phyloP scores from a whole-genome alignment of 2,329 filamentous ascomycete genomes.

The Huntiella savannae region DNA sequence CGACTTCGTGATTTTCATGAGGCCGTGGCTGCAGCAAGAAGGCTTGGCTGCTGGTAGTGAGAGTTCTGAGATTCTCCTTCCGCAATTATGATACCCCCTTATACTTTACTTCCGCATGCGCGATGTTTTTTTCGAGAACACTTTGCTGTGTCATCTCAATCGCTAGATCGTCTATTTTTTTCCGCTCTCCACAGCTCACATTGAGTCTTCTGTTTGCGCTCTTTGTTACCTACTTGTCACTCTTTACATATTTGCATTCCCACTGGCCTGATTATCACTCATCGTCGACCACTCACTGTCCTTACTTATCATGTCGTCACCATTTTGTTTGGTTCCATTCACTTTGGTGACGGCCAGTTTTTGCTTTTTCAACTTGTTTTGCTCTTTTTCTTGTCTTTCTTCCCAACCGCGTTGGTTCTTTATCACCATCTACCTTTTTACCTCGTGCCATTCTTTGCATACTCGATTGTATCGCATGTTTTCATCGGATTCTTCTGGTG shows the following conservation, averaged over 20 bases:
- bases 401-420: neutral
- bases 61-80: neutral
- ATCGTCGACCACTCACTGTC: neutral
- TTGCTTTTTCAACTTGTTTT: neutral
- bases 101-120: neutral
- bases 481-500: neutral
- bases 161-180: neutral
- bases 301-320: neutral
- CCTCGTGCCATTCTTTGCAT: slow-evolving; percentile 2
- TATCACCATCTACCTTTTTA: neutral
- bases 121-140: neutral
- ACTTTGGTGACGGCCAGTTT: neutral
- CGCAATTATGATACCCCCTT: neutral
- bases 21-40: neutral
- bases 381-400: neutral
- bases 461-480: slow-evolving; percentile 4
- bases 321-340: neutral
- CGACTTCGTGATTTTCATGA: neutral
- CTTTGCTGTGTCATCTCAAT: neutral
- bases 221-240: slow-evolving; percentile 2
- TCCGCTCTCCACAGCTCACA: neutral
- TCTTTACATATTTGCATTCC: slow-evolving; percentile 3
- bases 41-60: neutral
- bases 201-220: slow-evolving; percentile 1
- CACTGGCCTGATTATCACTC: neutral